Percentiles rank a stretch among this genome's conserved stretches.
These are phyloP conservation scores for Poa pratensis DNA, from an alignment of 176 grass and related monocot genomes.

Conservation along the genomic window DNA sequence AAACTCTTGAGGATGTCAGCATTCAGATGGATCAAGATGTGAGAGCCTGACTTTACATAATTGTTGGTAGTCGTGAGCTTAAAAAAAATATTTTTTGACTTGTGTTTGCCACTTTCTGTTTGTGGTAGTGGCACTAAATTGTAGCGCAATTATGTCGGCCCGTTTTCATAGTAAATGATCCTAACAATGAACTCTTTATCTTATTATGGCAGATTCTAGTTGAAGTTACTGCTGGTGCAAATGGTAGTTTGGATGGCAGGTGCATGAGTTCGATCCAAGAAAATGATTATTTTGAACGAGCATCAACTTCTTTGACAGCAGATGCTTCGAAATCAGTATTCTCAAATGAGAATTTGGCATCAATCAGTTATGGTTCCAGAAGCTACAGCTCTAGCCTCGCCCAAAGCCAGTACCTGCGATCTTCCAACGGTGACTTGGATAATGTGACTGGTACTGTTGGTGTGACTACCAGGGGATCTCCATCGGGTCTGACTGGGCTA, in stretches of 20 bases:
- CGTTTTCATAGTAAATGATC: constrained; percentile 29
- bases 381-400: constrained; percentile 62
- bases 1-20: constrained; percentile 96
- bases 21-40: constrained; percentile 99
- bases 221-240: constrained; percentile 65
- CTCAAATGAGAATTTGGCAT: constrained; percentile 65
- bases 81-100: constrained; percentile 18
- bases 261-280: constrained; percentile 70
- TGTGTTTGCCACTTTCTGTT: background rate
- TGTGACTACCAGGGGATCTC: constrained; percentile 61
- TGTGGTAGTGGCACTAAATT: constrained; percentile 11
- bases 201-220: constrained; percentile 86
- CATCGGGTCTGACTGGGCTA: constrained; percentile 84
- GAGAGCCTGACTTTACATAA: constrained; percentile 28
- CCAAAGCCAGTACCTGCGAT: constrained; percentile 59
- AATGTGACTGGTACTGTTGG: constrained; percentile 61
- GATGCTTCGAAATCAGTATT: constrained; percentile 68
- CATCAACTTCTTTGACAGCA: constrained; percentile 66
- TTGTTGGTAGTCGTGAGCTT: constrained; percentile 22
- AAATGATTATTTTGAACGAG: constrained; percentile 65
- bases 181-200: constrained; percentile 37
- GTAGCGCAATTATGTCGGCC: background rate
- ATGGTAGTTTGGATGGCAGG: constrained; percentile 73
- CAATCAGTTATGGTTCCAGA: constrained; percentile 69
- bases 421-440: constrained; percentile 65